phyloP scores from a whole-genome alignment of 768 basidiomycete species.

The Suillus fuscotomentosus region DNA sequence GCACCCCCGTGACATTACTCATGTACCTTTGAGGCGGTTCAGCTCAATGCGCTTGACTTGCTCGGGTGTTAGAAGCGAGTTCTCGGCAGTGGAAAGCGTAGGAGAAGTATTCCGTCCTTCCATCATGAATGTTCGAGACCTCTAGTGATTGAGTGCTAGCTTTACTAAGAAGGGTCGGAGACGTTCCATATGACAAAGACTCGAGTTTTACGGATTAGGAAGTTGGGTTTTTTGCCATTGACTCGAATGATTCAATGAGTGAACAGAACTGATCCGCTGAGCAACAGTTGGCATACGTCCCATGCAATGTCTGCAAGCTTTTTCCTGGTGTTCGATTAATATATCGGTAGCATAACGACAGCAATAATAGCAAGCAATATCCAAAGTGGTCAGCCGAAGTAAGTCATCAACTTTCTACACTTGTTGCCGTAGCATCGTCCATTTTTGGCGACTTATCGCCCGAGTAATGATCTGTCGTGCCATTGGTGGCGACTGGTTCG shows the following conservation, averaged over 20 bases:
- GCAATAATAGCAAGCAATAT: neutral
- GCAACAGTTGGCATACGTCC: neutral
- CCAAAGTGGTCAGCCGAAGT: neutral
- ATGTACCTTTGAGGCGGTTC: conserved; percentile 71
- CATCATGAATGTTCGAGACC: neutral
- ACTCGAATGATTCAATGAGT: no score
- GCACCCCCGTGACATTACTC: neutral
- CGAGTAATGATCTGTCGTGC: conserved; percentile 9
- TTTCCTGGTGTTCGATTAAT: conserved; percentile 1
- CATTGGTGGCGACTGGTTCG: conserved; percentile 14
- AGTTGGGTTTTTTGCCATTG: neutral
- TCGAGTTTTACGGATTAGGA: neutral
- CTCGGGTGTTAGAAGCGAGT: conserved; percentile 56
- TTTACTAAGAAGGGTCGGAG: neutral
- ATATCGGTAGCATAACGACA: neutral
- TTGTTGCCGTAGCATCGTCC: conserved; percentile 17
- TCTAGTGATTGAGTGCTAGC: neutral
- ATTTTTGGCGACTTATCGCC: conserved; percentile 15
- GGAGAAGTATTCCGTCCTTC: conserved; percentile 11
- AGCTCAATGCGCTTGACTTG: conserved; percentile 72
- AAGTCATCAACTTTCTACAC: conserved; percentile 11
- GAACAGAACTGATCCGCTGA: neutral
- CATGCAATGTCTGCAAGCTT: neutral
- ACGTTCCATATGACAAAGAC: neutral
- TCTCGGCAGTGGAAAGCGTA: conserved; percentile 9